A percentile compares a stretch with the other conserved stretches of the same genome.
phyloP scores from a whole-genome alignment of 164 flowering plant genomes.

The Amborella trichopoda region DNA sequence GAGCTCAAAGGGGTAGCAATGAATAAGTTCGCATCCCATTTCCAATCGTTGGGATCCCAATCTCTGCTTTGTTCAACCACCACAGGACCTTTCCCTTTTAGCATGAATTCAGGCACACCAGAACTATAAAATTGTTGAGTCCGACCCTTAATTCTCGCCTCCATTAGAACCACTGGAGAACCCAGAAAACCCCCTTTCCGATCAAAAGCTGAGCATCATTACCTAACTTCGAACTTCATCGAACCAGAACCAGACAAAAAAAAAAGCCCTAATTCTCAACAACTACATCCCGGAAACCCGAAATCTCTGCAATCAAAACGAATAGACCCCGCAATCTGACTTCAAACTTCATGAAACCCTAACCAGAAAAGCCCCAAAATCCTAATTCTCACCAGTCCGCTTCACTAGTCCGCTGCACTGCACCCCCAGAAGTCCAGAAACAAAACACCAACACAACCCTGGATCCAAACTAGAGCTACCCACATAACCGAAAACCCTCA shows the following conservation, averaged over 20 bases:
- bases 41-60: conserved; percentile 91
- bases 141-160: conserved; percentile 38
- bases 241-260: too few relatives aligned
- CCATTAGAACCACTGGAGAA: too few relatives aligned
- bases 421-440: conserved; percentile 42
- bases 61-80: conserved; percentile 38
- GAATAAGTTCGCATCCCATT: conserved; percentile 87
- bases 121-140: conserved; percentile 28
- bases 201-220: too few relatives aligned
- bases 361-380: too few relatives aligned
- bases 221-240: too few relatives aligned
- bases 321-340: too few relatives aligned
- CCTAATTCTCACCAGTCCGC: too few relatives aligned
- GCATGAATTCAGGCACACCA: conserved; percentile 13
- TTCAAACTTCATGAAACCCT: too few relatives aligned
- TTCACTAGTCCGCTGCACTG: conserved; percentile 23
- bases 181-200: too few relatives aligned
- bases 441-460: conserved; percentile 31
- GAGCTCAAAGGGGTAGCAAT: conserved; percentile 44
- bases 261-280: too few relatives aligned
- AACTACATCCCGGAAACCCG: too few relatives aligned
- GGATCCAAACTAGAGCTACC: conserved; percentile 37
- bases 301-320: too few relatives aligned
- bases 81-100: conserved; percentile 21
- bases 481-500: conserved; percentile 28